Base-by-base conservation (phyloP, 169 alveolate species). In the Eimeria necatrix region DNA sequence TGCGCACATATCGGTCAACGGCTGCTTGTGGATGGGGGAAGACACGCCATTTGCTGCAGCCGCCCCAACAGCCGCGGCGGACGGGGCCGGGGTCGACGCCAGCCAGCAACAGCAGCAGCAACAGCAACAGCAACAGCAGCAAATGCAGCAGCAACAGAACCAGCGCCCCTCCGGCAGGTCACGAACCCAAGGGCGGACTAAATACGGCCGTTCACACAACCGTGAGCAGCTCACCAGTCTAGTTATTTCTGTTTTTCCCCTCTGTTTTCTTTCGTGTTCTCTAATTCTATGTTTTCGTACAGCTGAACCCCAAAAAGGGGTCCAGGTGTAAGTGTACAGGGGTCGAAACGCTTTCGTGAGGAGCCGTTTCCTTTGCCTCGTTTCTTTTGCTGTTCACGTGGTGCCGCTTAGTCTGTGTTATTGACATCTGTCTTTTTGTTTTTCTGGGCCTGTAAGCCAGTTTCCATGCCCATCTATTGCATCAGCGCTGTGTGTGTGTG, bases 171-270 rank as follows among this genome's bases (percentile, higher is more conserved):
- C 90, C 10, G 70, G 90, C 49, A 81, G 90, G 90, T 81, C 90
- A 6, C 48, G 90, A 22, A 49, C 90, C 16, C 70, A 81, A 52
- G 90, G 90, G 90, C n/a, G 90, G 61, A 81, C 90, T 16, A 49
- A 53, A 81, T 81, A 81, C 74, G 90, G 90, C 49, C 90, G 90
- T 18, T 71, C 90, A 14, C 90, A 81, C 74, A 81, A 81, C 90
- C 70, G 90, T 81, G 24, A 81, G 90, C 52, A 16, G 12, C 32
- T 73, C 84, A 9, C 48, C n/a, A 3, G 9, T 4, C 12, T 9
- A 8, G 26, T 20, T 41, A n/a, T 73, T 73, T 73, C 84, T 74
- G 60, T 74, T 24, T 74, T 10, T 74, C 84, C 10, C 59, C 60
- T 4, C 8, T 41, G 24, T 51, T 74, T 32, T 48, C 83, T 0